Conservation (phyloP, 2,329 filamentous ascomycete genomes). For the Acrodontium crateriforme region DNA sequence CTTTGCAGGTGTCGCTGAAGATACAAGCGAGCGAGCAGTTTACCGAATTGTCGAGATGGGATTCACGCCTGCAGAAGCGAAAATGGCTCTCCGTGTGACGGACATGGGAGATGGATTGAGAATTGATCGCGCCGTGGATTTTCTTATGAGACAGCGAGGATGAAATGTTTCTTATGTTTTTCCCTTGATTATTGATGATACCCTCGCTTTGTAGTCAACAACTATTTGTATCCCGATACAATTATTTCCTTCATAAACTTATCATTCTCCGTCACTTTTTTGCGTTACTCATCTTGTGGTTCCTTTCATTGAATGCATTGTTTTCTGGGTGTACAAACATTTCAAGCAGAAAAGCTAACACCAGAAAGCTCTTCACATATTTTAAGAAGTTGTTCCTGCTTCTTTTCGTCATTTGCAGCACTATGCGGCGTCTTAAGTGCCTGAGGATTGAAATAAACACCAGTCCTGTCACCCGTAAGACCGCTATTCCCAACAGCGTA, state of each 20-base stretch:
- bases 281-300: too few species aligned
- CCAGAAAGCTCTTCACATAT: conserved; percentile 24
- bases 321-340: too few species aligned
- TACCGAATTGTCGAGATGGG: conserved; percentile 46
- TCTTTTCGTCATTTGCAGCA: conserved; percentile 24
- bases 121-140: conserved; percentile 42
- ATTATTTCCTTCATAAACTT: too few species aligned
- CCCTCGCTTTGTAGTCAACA: too few species aligned
- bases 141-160: conserved; percentile 32
- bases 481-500: conserved; percentile 29
- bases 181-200: too few species aligned
- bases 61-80: conserved; percentile 41
- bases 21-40: conserved; percentile 44
- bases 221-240: too few species aligned
- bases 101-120: conserved; percentile 47
- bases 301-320: too few species aligned
- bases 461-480: conserved; percentile 28
- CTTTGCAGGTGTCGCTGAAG: conserved; percentile 25
- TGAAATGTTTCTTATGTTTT: too few species aligned
- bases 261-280: too few species aligned
- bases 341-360: conserved; percentile 15
- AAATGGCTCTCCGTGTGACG: conserved; percentile 43
- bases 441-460: conserved; percentile 19
- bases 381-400: conserved; percentile 33
- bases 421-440: conserved; percentile 12